Base-by-base conservation (phyloP, 2,329 filamentous ascomycete genomes). In the Verticillium nonalfalfae region DNA sequence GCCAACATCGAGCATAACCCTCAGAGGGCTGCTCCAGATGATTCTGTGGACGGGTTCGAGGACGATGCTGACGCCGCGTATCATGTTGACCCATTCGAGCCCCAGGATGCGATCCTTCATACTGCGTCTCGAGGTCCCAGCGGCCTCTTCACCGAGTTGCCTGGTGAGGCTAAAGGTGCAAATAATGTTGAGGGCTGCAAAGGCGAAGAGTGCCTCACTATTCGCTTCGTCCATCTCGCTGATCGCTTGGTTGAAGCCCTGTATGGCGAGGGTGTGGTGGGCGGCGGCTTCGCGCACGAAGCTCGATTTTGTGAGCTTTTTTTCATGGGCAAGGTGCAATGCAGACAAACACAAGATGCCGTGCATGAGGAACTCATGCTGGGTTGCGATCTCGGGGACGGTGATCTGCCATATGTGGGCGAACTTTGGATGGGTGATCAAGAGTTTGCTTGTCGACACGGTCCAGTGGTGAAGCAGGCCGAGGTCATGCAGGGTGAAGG, bases 81-180 rank as follows among this genome's bases (percentile, higher is more conserved):
- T 57, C 65, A 67, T 68, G 3, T 64, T 62, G 21, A 67, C 66
- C 65, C 63, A 66, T 15, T 67, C 67, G 2, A 59, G 38, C 11
- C 66, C 65, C 3, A 68, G 59, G 1, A 66, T 50, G 4, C 60
- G 60, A 15, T 65, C 64, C n/a, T 61, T 64, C 1, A 59, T 60
- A 7, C 1, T 52, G 2, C 45, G 45, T 26, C 45, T 2, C 39
- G 34, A 21, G 58, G 39, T 2, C 57, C 18, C 45, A 18, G 18
- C 21, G 15, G 18, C 21, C n/a, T 52, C 45, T n/a, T 52, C 18
- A 38, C 35, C n/a, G 33, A 38, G 18, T 14, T n/a, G 31, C 11
- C 33, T 38, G 34, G 36, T n/a, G 9, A 63, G 62, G 1, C 39
- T 45, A 21, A 66, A 63, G 21, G 62, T 60, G 4, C 65, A 66